Evolutionary conservation across 2,329 filamentous ascomycete genomes (phyloP).

Genomic region (Apiospora arundinis): DNA sequence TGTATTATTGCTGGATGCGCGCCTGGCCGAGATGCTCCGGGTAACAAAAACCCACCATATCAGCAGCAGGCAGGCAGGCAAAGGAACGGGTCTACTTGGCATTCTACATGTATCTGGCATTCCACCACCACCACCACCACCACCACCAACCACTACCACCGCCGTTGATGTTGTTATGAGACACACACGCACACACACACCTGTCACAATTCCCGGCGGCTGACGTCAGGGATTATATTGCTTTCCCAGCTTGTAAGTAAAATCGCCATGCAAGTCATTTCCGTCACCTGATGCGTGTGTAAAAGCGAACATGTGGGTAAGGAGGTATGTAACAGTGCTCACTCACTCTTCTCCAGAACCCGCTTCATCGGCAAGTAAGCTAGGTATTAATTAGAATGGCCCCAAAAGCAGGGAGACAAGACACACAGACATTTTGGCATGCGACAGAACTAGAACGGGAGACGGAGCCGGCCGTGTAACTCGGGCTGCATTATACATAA

Average conservation of each 20-base stretch:
- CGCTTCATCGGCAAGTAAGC: neutral
- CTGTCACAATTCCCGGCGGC: neutral
- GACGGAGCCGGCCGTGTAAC: neutral
- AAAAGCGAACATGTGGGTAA: neutral
- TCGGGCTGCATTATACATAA: neutral
- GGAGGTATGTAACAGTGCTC: neutral
- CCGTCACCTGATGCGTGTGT: neutral
- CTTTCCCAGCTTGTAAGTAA: neutral
- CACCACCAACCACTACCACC: neutral
- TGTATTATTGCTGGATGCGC: neutral
- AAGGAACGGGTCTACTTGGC: neutral
- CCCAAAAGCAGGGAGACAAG: neutral
- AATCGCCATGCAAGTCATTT: neutral
- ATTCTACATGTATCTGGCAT: neutral
- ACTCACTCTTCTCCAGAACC: neutral
- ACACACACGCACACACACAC: neutral
- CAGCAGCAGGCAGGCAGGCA: neutral
- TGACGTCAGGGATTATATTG: neutral
- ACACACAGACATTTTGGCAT: neutral
- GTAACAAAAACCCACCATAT: neutral
- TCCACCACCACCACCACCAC: neutral
- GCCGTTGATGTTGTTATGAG: neutral
- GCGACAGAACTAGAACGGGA: neutral
- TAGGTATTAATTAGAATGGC: neutral
- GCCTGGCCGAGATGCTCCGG: slow-evolving; percentile 1